phyloP scores from a whole-genome alignment of 75 land plant genomes.

The Isoetes taiwanensis region DNA sequence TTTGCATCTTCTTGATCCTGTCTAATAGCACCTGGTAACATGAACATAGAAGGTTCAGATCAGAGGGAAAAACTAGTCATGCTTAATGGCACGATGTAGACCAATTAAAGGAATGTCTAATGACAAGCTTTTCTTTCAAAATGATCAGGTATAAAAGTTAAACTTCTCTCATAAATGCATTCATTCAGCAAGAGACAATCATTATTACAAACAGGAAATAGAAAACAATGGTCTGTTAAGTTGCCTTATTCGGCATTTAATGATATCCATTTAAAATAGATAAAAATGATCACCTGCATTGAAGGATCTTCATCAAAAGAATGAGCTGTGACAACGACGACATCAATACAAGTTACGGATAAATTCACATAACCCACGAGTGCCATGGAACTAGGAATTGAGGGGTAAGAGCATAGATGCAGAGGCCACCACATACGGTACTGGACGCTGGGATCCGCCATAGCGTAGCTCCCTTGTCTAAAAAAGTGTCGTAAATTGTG shows the following conservation, averaged over 20 bases:
- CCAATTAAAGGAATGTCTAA: too few species aligned
- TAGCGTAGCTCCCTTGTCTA: too few species aligned
- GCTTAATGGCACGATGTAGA: too few species aligned
- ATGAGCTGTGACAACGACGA: slow-evolving; percentile 30
- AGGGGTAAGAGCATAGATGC: slow-evolving; percentile 8
- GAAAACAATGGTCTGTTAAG: not conserved
- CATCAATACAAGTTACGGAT: slow-evolving; percentile 27
- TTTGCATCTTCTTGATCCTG: too few species aligned
- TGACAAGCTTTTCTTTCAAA: too few species aligned
- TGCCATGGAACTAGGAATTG: slow-evolving; percentile 8
- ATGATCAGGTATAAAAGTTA: too few species aligned
- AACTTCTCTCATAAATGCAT: too few species aligned
- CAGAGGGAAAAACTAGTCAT: too few species aligned
- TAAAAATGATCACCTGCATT: not conserved
- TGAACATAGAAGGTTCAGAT: too few species aligned
- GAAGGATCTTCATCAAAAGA: slow-evolving; percentile 11
- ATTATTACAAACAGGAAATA: not conserved
- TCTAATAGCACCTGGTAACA: too few species aligned
- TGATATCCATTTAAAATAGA: not conserved
- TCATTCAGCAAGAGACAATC: not conserved
- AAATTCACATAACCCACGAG: slow-evolving; percentile 44
- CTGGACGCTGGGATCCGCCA: too few species aligned
- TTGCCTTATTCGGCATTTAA: not conserved
- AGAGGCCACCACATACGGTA: slow-evolving; percentile 67
- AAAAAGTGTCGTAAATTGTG: too few species aligned